Base-by-base conservation (phyloP, 106 monocot species). In the Amphibolis antarctica region DNA sequence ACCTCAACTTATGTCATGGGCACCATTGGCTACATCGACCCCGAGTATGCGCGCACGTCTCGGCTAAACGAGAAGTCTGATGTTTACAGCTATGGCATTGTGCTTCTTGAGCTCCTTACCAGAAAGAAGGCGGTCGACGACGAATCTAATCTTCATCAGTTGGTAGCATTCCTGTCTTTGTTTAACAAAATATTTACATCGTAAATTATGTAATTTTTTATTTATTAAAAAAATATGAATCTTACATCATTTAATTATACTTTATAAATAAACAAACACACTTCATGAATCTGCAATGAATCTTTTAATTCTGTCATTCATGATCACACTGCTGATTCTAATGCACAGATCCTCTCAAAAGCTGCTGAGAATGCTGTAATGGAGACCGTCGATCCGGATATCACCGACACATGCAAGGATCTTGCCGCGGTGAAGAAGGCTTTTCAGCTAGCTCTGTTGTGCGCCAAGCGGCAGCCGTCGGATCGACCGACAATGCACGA, bases 401-500 rank as follows among this genome's bases (percentile, higher is more conserved):
- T 98, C 29, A 42, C 86, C 0, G 47, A 80, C 27, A 82, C 90
- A 0, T 98, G 90, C 72, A 62, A 58, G 23, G 86, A 98, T 62
- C 82, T 90, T 0, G 54, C 65, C 0, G 63, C 78, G 2, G 77
- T 98, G 1, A 90, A 87, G 66, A 98, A 90, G 65, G 60, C 81
- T 1, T 98, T 98, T 62, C 96, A 98, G 64, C 70, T 90, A 26
- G 96, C 96, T 3, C 82, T 98, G 29, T 74, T 98, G 18, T 98
- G 96, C 77, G 70, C 84, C 9, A 90, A 98, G 78, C 77, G 79
- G 64, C 96, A 98, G 60, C 90, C 90, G 0, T 69, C 76, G 0
- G 96, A 98, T 42, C 75, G 90, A 10, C 96, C 90, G 1, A 78
- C 96, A 0, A 98, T 90, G 96, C 86, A 98, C 21, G 94, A 96